Evolutionary conservation across 768 basidiomycete genomes (phyloP).

Genomic region (Lentinula sp.): DNA sequence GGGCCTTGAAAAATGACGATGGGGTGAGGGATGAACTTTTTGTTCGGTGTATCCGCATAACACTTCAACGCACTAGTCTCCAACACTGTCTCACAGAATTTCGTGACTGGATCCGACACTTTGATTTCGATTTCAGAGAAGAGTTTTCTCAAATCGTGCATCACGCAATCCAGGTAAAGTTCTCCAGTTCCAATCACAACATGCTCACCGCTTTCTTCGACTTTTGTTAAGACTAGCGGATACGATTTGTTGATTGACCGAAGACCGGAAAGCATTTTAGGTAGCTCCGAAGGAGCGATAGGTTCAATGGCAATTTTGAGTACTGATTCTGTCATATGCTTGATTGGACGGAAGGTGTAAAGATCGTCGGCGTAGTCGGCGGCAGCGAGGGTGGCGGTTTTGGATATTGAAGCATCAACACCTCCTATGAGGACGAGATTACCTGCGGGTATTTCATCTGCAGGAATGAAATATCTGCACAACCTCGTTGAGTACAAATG

Average conservation of each 20-base stretch:
- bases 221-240: constrained; percentile 89
- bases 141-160: constrained; percentile 89
- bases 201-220: constrained; percentile 98
- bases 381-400: constrained; percentile 84
- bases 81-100: constrained; percentile 96
- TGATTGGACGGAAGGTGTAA: constrained; percentile 92
- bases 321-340: constrained; percentile 95
- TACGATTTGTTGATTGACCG: constrained; percentile 98
- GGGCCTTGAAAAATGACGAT: constrained; percentile 10
- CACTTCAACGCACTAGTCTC: constrained; percentile 98
- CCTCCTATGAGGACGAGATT: constrained; percentile 92
- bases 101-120: constrained; percentile 97
- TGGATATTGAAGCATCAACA: constrained; percentile 90
- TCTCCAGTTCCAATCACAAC: constrained; percentile 96
- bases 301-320: constrained; percentile 98
- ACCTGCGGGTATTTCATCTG: constrained; percentile 84
- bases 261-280: constrained; percentile 96
- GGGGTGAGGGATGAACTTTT: constrained; percentile 56
- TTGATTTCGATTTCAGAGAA: constrained; percentile 99
- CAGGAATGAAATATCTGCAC: constrained; percentile 81
- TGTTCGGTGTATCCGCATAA: constrained; percentile 99
- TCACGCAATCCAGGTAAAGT: constrained; percentile 91
- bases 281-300: constrained; percentile 93
- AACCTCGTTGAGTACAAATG: not conserved
- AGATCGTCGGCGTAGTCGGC: constrained; percentile 66